A percentile compares a stretch with the other conserved stretches of the same genome.
Conservation (phyloP, 2,329 filamentous ascomycete species). For the Balansia obtecta region DNA sequence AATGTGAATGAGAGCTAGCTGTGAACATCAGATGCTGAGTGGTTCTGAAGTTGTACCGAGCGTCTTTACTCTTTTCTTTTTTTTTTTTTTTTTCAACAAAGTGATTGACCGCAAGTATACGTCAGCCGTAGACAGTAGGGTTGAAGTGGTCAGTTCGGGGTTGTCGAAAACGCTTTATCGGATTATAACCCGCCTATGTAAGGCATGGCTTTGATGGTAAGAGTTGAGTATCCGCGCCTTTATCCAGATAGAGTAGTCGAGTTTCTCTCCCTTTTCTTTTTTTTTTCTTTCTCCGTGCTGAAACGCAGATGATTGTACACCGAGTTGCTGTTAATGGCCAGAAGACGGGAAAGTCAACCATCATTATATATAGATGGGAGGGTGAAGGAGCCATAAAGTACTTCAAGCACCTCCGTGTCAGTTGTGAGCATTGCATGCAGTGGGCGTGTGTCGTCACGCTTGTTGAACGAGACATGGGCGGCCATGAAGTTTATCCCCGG, state of each 20-base stretch:
- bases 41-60: no score
- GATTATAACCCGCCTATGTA: neutral
- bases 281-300: no score
- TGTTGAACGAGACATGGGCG: neutral
- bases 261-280: no score
- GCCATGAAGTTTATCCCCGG: neutral
- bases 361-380: conserved; percentile 5
- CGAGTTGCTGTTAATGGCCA: no score
- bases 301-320: no score
- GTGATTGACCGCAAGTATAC: neutral
- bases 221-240: neutral
- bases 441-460: conserved; percentile 2
- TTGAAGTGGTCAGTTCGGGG: no score
- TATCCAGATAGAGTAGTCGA: neutral
- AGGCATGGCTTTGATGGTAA: conserved; percentile 1
- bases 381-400: conserved; percentile 18
- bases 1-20: neutral
- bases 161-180: no score
- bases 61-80: neutral
- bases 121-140: no score
- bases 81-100: neutral
- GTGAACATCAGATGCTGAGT: no score
- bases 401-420: neutral
- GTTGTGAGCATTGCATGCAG: neutral
- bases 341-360: neutral